Evolutionary conservation across 805 yeast genomes (phyloP), one percentile per base, ranked within the genome.

Genomic region (Pichia occidentalis): DNA sequence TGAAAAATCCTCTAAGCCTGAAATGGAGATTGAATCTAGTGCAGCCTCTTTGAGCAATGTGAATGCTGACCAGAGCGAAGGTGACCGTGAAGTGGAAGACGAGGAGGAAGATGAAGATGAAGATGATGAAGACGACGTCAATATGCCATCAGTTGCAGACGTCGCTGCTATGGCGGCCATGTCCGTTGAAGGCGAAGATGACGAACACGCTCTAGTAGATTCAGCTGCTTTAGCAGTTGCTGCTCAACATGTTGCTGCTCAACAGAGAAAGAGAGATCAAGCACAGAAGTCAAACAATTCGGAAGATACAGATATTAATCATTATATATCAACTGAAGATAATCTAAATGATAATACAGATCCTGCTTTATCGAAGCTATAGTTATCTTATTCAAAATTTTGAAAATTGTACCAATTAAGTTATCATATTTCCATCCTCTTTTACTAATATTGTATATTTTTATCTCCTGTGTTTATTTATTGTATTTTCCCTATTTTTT

Each of bases 91-190:
- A 12, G 19, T 12, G 4, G 24, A 37, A 9, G 32, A 33, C 11
- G 36, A 39, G n/a, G 34, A 24, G 8, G 37, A 26, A 7, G 36
- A 28, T 10, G 43, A 30, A 1, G 36, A 36, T 16, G 40, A 36
- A 12, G 37, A 40, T 5, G 40, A 37, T 18, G 45, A 30, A 11
- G 43, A 39, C 26, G 39, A 31, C 28, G 43, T 30, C 5, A 27
- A 34, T 26, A 40, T 40, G 43, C 39, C 37, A 9, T 40, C 43
- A 9, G 43, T 32, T 9, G 42, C 43, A 9, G 47, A 34, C 27
- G 47, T 40, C 23, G 39, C 43, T 2, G 48, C 41, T 16, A 45
- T 42, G 30, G 45, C 47, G 4, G 37, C 48, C 11, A 39, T 42
- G 39, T 39, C 42, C 2, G 46, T 39, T 20, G 36, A 43, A 23